Percentiles rank a stretch among this genome's conserved stretches.
These are phyloP conservation scores for Suhomyces guaymorum DNA, from an alignment of 1,139 yeast species.

Conservation along the genomic window DNA sequence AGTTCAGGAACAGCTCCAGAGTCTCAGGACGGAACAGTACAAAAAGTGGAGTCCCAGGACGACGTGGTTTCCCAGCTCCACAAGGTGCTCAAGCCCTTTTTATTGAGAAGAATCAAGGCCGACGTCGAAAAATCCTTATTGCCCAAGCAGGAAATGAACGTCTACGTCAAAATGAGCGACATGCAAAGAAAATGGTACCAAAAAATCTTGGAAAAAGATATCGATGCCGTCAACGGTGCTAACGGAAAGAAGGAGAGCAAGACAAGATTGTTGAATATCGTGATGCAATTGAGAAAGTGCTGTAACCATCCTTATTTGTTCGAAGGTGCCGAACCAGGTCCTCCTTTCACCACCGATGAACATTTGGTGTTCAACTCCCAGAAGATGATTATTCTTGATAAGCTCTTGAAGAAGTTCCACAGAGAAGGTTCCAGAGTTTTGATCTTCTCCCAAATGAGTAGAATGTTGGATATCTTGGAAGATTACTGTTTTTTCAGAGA, in stretches of 20 bases:
- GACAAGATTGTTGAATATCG: constrained; percentile 72
- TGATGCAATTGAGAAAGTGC: constrained; percentile 81
- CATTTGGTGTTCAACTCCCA: constrained; percentile 73
- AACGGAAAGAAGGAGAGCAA: constrained; percentile 74
- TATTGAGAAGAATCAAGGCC: constrained; percentile 71
- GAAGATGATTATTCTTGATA: constrained; percentile 71
- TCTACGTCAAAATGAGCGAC: constrained; percentile 71
- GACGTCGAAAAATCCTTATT: constrained; percentile 77
- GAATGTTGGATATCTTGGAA: constrained; percentile 76
- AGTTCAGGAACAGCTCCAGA: too few species aligned
- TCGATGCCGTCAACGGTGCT: constrained; percentile 82
- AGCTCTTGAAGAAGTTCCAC: constrained; percentile 59
- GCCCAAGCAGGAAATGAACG: constrained; percentile 72
- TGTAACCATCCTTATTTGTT: constrained; percentile 82
- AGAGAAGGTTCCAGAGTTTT: constrained; percentile 73
- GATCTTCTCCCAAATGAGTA: constrained; percentile 80
- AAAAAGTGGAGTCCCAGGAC: constrained; percentile 38
- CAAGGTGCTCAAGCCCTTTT: constrained; percentile 77
- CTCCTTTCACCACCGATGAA: constrained; percentile 82
- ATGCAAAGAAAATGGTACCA: constrained; percentile 81
- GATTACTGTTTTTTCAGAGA: constrained; percentile 73
- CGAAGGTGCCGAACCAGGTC: constrained; percentile 89
- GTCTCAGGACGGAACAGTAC: too few species aligned
- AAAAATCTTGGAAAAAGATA: constrained; percentile 72
- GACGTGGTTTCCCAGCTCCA: constrained; percentile 82